A percentile compares a stretch with the other conserved stretches of the same genome.
Conservation (phyloP, 257 asterid species). For the Perilla frutescens region DNA sequence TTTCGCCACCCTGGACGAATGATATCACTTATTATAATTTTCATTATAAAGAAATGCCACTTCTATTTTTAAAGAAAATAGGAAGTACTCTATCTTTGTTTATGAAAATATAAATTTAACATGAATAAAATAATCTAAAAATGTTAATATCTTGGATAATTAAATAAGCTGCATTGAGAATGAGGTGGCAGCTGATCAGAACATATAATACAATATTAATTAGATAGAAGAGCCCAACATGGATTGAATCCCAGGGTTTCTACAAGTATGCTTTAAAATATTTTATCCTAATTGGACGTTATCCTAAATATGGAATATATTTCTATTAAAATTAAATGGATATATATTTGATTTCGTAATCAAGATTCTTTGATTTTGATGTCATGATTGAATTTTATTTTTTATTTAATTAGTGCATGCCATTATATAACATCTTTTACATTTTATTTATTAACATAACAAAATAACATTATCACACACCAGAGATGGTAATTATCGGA, state of each 20-base stretch:
- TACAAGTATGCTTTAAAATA: constrained; percentile 1
- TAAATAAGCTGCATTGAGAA: constrained; percentile 28
- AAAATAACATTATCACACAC: no score
- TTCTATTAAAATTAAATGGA: no score
- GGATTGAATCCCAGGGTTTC: constrained; percentile 39
- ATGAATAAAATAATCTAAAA: not conserved
- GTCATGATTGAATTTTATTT: no score
- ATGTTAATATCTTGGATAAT: not conserved
- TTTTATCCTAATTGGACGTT: constrained; percentile 15
- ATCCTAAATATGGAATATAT: constrained; percentile 5
- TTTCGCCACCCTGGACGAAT: no score
- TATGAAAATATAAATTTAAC: not conserved
- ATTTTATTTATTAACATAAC: no score
- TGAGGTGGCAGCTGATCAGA: constrained; percentile 7
- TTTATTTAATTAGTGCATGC: no score
- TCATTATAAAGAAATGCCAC: no score
- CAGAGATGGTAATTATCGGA: no score
- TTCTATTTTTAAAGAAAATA: not conserved
- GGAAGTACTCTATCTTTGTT: no score
- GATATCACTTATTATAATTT: no score
- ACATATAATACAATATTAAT: not conserved
- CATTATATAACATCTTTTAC: no score
- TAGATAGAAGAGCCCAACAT: constrained; percentile 25
- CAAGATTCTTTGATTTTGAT: no score
- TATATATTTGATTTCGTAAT: not conserved